Evolutionary conservation across 345 rosid species (phyloP).

Genomic region (Salix arbutifolia): DNA sequence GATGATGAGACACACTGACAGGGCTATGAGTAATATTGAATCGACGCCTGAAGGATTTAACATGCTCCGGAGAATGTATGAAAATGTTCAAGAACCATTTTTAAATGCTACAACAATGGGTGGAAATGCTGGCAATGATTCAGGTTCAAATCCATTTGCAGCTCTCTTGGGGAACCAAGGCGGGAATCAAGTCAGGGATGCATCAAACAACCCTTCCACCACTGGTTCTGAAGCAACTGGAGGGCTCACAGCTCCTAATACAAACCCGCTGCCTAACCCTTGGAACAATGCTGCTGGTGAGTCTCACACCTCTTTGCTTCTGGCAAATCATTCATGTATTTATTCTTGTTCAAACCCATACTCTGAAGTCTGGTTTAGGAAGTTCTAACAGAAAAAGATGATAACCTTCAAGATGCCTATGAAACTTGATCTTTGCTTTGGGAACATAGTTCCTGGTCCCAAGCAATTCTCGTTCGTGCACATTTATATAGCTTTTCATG

Average conservation of each 20-base stretch:
- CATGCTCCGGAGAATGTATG: conserved; percentile 85
- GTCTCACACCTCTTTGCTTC: neutral
- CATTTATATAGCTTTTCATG: neutral
- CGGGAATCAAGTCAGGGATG: conserved; percentile 36
- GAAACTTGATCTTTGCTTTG: neutral
- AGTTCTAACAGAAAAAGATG: neutral
- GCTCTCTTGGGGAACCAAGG: conserved; percentile 49
- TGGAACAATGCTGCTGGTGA: conserved; percentile 36
- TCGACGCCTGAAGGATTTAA: conserved; percentile 80
- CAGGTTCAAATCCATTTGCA: conserved; percentile 46
- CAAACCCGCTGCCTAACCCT: conserved; percentile 65
- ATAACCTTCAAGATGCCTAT: neutral
- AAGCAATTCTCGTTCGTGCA: neutral
- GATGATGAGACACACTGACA: conserved; percentile 74
- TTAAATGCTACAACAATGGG: conserved; percentile 67
- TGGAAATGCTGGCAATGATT: conserved; percentile 45
- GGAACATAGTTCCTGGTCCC: neutral
- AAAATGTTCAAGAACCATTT: conserved; percentile 78
- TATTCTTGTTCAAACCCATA: neutral
- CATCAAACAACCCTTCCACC: conserved; percentile 41
- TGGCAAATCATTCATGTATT: neutral
- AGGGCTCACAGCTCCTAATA: conserved; percentile 51
- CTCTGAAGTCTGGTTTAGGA: neutral
- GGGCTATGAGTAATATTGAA: conserved; percentile 82
- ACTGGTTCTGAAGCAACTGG: conserved; percentile 42